Percentiles rank a stretch among this genome's conserved stretches.
Evolutionary conservation across 208 protist genomes (phyloP).

Genomic region (Trypanosoma grayi): DNA sequence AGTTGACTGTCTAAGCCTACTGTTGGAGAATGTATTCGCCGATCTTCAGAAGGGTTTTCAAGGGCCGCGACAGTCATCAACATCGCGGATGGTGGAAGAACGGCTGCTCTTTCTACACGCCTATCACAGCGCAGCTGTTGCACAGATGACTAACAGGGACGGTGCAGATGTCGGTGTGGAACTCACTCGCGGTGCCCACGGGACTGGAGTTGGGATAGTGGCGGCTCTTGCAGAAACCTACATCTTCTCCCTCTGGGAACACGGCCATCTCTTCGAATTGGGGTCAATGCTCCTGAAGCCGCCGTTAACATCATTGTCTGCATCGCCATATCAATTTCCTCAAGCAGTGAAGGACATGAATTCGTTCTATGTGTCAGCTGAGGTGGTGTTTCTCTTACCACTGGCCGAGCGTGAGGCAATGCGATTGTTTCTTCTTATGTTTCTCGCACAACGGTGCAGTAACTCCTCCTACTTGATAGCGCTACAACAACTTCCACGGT

Average conservation of each 20-base stretch:
- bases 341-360: neutral
- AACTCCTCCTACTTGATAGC: neutral
- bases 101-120: slow-evolving; percentile 12
- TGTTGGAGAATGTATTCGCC: slow-evolving; percentile 12
- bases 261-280: slow-evolving; percentile 1
- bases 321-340: neutral
- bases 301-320: neutral
- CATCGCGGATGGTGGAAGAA: slow-evolving; percentile 2
- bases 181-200: neutral
- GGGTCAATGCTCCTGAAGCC: slow-evolving; percentile 15
- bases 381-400: slow-evolving; percentile 22
- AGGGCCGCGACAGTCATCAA: neutral
- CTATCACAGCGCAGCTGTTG: neutral
- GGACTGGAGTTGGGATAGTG: neutral
- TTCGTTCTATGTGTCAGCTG: neutral
- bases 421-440: slow-evolving; percentile 19
- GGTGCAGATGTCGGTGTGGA: neutral
- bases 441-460: slow-evolving; percentile 6
- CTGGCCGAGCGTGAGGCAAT: slow-evolving; percentile 20
- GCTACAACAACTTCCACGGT: slow-evolving; percentile 5
- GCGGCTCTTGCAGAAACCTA: slow-evolving; percentile 11
- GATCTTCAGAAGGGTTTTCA: slow-evolving; percentile 2
- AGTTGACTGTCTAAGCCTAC: slow-evolving; percentile 4
- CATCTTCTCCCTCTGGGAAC: slow-evolving; percentile 19
- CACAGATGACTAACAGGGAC: neutral